These are phyloP conservation scores for Fusarium papillatum DNA, from an alignment of 2,329 filamentous ascomycete species.

Conservation along the genomic window DNA sequence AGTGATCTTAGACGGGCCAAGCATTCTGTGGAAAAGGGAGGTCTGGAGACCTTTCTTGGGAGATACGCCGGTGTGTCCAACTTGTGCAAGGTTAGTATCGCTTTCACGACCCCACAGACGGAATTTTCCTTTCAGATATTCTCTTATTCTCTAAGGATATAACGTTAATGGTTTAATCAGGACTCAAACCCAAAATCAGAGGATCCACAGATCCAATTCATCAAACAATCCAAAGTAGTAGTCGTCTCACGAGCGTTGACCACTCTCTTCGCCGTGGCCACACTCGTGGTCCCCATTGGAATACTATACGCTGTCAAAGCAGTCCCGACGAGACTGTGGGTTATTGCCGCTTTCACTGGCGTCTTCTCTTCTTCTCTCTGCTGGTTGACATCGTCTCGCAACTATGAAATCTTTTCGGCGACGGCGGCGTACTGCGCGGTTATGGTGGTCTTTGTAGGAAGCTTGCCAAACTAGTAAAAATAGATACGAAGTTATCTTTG, in stretches of 20 bases:
- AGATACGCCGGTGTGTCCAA: background rate
- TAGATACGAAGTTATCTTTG: background rate
- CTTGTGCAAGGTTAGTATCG: background rate
- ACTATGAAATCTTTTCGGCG: background rate
- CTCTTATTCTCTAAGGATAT: no score
- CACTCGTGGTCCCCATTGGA: background rate
- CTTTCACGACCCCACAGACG: no score
- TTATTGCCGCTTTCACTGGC: background rate
- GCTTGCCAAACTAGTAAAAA: background rate
- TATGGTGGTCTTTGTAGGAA: background rate
- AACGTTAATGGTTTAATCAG: no score
- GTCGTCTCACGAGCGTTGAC: background rate
- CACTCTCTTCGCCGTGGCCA: background rate
- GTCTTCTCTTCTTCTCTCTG: background rate
- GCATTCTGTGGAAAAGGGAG: background rate
- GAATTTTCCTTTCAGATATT: no score
- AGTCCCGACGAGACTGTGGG: background rate
- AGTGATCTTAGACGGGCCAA: background rate
- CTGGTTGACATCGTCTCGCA: background rate
- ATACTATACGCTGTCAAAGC: background rate
- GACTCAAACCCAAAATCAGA: background rate
- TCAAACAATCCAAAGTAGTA: background rate
- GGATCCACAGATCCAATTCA: background rate
- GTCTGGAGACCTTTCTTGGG: background rate
- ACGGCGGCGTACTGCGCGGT: background rate